phyloP scores from a whole-genome alignment of 371 early-diverging fungal species.

The Funneliformis caledonium region DNA sequence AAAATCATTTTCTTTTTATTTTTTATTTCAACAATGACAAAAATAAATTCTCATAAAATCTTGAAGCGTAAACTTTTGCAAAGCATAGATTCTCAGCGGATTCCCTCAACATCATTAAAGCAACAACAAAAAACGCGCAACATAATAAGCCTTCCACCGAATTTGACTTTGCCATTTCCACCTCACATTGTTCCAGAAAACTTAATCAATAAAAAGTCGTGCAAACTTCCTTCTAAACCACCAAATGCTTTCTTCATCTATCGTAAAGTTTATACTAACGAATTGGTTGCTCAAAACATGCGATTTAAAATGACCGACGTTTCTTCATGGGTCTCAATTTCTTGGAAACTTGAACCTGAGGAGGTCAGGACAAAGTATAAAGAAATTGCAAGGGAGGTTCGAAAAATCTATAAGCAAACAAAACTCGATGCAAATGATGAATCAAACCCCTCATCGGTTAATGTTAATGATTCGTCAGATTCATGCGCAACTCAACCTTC shows the following conservation, averaged over 20 bases:
- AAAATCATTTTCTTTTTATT: no score
- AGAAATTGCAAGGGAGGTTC: slow-evolving; percentile 6
- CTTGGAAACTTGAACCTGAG: slow-evolving; percentile 20
- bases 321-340: background rate
- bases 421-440: background rate
- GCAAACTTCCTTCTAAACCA: slow-evolving; percentile 22
- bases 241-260: slow-evolving; percentile 32
- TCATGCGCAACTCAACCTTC: background rate
- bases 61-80: no score
- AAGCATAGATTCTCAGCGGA: no score
- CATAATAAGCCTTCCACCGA: background rate
- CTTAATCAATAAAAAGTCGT: background rate
- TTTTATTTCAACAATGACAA: no score
- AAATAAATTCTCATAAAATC: no score
- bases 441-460: background rate
- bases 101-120: no score
- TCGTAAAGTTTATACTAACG: slow-evolving; percentile 23
- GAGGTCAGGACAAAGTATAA: slow-evolving; percentile 14
- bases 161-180: slow-evolving; percentile 17
- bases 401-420: slow-evolving; percentile 23
- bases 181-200: slow-evolving; percentile 23
- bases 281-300: background rate
- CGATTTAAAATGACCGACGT: slow-evolving; percentile 30
- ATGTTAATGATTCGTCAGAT: background rate
- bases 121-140: background rate